Conservation (phyloP, 306 rosid genomes). For the Rubus idaeus region DNA sequence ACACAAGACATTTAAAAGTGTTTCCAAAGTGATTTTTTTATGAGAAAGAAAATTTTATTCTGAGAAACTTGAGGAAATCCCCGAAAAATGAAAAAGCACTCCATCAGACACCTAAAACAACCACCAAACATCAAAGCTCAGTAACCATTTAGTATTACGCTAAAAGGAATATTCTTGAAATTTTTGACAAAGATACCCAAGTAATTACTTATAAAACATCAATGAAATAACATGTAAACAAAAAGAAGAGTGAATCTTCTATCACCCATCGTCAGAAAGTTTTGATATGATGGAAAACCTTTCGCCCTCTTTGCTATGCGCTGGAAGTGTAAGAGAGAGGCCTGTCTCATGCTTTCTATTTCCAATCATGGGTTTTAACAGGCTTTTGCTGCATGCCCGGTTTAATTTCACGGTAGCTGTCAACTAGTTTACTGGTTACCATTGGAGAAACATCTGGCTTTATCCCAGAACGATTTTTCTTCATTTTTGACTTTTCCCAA, state of each 20-base stretch:
- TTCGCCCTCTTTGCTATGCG: neutral
- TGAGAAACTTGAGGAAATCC: neutral
- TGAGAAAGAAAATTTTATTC: neutral
- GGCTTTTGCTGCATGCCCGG: slow-evolving; percentile 86
- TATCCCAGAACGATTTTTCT: slow-evolving; percentile 91
- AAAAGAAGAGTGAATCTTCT: neutral
- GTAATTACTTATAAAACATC: neutral
- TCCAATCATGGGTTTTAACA: slow-evolving; percentile 15
- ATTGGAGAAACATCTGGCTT: slow-evolving; percentile 85
- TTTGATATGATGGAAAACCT: neutral
- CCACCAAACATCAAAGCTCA: neutral
- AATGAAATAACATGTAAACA: slow-evolving; percentile 4
- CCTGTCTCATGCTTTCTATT: neutral
- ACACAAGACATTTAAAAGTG: neutral
- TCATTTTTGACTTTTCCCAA: slow-evolving; percentile 97
- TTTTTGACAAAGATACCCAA: neutral
- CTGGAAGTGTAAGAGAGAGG: slow-evolving; percentile 1
- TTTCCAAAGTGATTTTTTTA: neutral
- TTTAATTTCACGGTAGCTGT: slow-evolving; percentile 76
- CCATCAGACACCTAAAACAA: neutral
- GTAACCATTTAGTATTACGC: neutral
- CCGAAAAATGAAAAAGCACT: neutral
- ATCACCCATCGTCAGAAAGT: neutral
- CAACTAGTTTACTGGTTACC: slow-evolving; percentile 57
- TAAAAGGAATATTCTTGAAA: neutral